Conservation (phyloP, 768 basidiomycete species). For the Russula lepida region DNA sequence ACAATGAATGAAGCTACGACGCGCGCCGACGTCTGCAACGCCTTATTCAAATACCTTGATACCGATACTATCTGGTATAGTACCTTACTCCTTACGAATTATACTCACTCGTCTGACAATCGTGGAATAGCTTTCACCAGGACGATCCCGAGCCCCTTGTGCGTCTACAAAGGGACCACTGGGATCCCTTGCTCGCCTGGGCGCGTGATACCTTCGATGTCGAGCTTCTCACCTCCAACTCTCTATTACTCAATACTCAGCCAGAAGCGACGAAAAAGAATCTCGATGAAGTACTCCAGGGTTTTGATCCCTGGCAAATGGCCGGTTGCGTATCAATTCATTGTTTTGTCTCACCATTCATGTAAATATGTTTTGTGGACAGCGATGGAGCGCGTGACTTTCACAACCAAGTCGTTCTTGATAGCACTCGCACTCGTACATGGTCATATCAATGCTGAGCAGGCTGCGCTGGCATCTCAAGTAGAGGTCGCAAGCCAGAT, state of each 20-base stretch:
- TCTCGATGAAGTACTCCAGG: conserved; percentile 47
- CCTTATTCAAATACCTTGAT: conserved; percentile 78
- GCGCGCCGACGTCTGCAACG: conserved; percentile 52
- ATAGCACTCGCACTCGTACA: conserved; percentile 79
- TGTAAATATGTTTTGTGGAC: neutral
- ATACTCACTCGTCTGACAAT: neutral
- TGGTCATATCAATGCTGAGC: conserved; percentile 66
- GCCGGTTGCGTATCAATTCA: conserved; percentile 48
- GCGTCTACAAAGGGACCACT: conserved; percentile 68
- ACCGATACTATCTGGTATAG: conserved; percentile 88
- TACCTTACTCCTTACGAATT: neutral
- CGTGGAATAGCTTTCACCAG: conserved; percentile 62
- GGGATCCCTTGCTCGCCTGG: conserved; percentile 86
- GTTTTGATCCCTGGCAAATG: conserved; percentile 77
- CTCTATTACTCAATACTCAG: conserved; percentile 64
- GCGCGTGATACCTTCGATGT: conserved; percentile 55
- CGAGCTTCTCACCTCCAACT: conserved; percentile 59
- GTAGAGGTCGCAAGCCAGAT: conserved; percentile 97
- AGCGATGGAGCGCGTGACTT: conserved; percentile 90
- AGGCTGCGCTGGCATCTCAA: conserved; percentile 76
- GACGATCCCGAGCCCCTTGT: conserved; percentile 69
- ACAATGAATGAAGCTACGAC: conserved; percentile 49
- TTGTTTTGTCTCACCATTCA: neutral
- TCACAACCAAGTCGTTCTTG: conserved; percentile 84
- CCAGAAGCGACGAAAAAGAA: conserved; percentile 56